These are phyloP conservation scores for Podila minutissima DNA, from an alignment of 192 early-diverging fungal genomes.

Conservation along the genomic window DNA sequence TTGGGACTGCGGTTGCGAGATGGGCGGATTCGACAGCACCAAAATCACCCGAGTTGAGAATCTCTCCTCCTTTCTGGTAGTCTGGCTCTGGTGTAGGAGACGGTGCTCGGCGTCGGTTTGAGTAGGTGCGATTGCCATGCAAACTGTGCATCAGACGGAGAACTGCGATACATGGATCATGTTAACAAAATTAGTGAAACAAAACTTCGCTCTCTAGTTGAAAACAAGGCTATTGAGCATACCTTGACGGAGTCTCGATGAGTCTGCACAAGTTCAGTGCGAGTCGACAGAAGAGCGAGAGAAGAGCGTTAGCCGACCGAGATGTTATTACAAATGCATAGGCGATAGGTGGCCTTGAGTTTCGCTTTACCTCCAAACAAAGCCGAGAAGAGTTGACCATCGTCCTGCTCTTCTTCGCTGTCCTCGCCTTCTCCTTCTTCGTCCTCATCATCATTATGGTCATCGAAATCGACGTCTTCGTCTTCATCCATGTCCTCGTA, in stretches of 20 bases:
- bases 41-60: constrained; percentile 46
- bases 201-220: no score
- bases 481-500: constrained; percentile 38
- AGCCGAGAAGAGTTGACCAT: background rate
- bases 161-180: constrained; percentile 2
- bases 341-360: background rate
- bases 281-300: background rate
- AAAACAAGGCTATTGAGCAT: background rate
- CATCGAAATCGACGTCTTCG: constrained; percentile 21
- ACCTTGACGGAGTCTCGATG: background rate
- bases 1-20: constrained; percentile 1
- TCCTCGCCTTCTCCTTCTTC: constrained; percentile 4
- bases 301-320: background rate
- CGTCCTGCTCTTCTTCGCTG: constrained; percentile 8
- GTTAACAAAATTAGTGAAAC: background rate
- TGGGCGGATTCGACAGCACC: constrained; percentile 40
- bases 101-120: background rate
- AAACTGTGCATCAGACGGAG: background rate
- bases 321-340: background rate
- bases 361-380: background rate
- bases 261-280: background rate
- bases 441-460: constrained; percentile 12
- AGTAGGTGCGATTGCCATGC: background rate
- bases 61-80: constrained; percentile 22
- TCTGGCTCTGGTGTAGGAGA: constrained; percentile 44